These are phyloP conservation scores for Aspergillus haitiensis DNA, from an alignment of 495 filamentous ascomycete genomes.

Conservation along the genomic window DNA sequence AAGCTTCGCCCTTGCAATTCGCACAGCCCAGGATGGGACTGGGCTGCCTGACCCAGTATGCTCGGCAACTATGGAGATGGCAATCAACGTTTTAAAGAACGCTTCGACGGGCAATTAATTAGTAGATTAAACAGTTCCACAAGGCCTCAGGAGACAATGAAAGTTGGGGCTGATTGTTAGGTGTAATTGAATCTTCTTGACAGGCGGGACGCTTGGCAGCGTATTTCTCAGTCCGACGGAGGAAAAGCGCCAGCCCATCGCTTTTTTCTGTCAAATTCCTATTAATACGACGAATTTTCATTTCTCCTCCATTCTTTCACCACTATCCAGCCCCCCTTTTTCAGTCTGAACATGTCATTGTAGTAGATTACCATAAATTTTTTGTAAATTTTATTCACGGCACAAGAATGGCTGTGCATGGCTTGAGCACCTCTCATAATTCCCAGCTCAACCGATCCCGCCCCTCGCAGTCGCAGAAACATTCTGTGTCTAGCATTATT, in stretches of 20 bases:
- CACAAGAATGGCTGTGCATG: too few relatives aligned
- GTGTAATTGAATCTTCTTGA: background rate
- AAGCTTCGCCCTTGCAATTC: background rate
- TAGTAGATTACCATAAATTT: too few relatives aligned
- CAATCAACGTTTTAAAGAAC: background rate
- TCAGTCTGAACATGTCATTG: too few relatives aligned
- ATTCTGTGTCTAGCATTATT: too few relatives aligned
- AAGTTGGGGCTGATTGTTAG: background rate
- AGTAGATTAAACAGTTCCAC: background rate
- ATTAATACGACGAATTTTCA: background rate
- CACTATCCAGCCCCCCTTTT: too few relatives aligned
- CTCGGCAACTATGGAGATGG: background rate
- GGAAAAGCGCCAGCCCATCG: background rate
- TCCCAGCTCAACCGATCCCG: too few relatives aligned
- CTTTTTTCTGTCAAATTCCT: too few relatives aligned
- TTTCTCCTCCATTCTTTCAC: background rate
- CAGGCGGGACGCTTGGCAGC: slow-evolving; percentile 5
- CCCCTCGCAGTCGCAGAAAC: too few relatives aligned
- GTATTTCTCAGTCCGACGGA: background rate
- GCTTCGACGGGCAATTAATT: background rate
- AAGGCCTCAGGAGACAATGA: background rate
- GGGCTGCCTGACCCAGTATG: background rate
- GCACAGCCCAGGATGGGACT: background rate
- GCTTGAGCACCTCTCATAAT: too few relatives aligned
- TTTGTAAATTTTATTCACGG: too few relatives aligned